phyloP scores from a whole-genome alignment of 352 stramenopile species.

The Sclerospora graminicola region DNA sequence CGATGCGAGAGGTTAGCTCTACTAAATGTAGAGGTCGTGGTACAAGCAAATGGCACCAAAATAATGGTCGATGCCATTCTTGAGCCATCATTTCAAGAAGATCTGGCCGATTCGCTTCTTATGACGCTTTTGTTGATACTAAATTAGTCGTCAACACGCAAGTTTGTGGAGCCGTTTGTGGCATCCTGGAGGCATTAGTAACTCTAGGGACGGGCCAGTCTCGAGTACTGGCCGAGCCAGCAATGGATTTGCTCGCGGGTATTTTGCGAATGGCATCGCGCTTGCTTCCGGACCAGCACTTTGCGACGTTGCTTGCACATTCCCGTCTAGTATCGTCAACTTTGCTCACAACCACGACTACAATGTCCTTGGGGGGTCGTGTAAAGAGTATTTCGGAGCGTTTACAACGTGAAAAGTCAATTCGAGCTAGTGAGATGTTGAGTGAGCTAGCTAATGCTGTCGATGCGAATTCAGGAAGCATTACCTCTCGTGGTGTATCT shows the following conservation, averaged over 20 bases:
- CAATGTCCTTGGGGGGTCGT: constrained; percentile 56
- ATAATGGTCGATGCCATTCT: too few relatives aligned
- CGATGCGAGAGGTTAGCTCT: constrained; percentile 72
- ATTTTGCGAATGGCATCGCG: constrained; percentile 76
- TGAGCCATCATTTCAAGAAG: too few relatives aligned
- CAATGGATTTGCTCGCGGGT: constrained; percentile 69
- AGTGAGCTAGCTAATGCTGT: constrained; percentile 71
- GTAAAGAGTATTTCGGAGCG: constrained; percentile 65
- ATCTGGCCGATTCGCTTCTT: too few relatives aligned
- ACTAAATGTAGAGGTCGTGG: constrained; percentile 68
- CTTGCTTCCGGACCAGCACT: constrained; percentile 76
- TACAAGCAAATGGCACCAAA: constrained; percentile 72
- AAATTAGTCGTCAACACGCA: constrained; percentile 73
- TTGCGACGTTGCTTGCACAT: constrained; percentile 59
- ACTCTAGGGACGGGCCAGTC: too few relatives aligned
- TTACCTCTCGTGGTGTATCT: constrained; percentile 54
- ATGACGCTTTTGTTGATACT: too few relatives aligned
- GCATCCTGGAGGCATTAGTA: constrained; percentile 72
- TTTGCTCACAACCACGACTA: constrained; percentile 59
- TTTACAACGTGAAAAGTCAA: constrained; percentile 75
- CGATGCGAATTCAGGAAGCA: constrained; percentile 58
- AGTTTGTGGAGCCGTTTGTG: constrained; percentile 85
- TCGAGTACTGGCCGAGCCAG: too few relatives aligned
- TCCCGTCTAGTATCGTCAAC: constrained; percentile 72
- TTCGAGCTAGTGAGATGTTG: constrained; percentile 78